Evolutionary conservation across 495 filamentous ascomycete genomes (phyloP).

Genomic region (Peziza echinospora): DNA sequence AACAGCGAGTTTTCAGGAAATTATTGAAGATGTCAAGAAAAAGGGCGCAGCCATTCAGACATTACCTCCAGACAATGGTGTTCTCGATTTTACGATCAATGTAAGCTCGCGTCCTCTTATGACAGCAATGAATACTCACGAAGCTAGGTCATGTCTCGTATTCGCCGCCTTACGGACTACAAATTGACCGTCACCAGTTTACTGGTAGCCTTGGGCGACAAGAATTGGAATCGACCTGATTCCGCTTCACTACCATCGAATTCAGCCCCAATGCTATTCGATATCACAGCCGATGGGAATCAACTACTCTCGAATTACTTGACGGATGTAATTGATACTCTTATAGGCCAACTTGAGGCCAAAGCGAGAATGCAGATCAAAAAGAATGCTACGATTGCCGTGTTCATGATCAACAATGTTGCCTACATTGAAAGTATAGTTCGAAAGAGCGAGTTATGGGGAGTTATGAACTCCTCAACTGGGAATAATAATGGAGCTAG

Average conservation of each 20-base stretch:
- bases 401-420: constrained; percentile 81
- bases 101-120: neutral
- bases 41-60: constrained; percentile 36
- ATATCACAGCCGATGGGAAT: constrained; percentile 73
- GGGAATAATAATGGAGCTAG: constrained; percentile 28
- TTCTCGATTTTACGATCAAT: constrained; percentile 60
- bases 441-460: constrained; percentile 51
- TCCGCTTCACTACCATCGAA: constrained; percentile 32
- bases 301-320: constrained; percentile 79
- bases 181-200: constrained; percentile 71
- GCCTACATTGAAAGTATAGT: constrained; percentile 71
- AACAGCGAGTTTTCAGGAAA: constrained; percentile 58
- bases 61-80: constrained; percentile 59
- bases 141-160: constrained; percentile 39
- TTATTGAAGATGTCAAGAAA: constrained; percentile 70
- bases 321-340: constrained; percentile 58
- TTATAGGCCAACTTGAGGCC: constrained; percentile 55
- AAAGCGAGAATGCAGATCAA: constrained; percentile 55
- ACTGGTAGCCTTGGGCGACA: constrained; percentile 75
- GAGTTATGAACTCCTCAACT: constrained; percentile 36
- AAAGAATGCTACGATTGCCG: constrained; percentile 55
- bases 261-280: constrained; percentile 51
- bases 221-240: constrained; percentile 50
- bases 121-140: neutral
- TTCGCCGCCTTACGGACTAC: constrained; percentile 73